Percentiles rank a stretch among this genome's conserved stretches.
Evolutionary conservation across 495 filamentous ascomycete species (phyloP).

Genomic region (Podospora bellae-mahoneyi): DNA sequence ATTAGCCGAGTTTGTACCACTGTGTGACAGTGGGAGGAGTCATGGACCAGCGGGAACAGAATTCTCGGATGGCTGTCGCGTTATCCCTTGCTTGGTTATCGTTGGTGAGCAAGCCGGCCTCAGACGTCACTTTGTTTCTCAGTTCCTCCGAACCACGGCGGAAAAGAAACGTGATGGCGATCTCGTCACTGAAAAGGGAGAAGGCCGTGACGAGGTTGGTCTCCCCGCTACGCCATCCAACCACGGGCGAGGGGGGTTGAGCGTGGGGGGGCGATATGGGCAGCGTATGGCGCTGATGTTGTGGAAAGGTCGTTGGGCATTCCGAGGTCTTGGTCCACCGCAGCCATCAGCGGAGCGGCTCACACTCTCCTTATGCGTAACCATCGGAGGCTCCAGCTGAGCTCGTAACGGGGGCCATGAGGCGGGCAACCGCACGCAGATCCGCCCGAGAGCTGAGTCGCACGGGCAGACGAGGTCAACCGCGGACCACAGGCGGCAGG

Average conservation of each 20-base stretch:
- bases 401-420: conserved; percentile 10
- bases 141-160: background rate
- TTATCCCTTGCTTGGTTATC: background rate
- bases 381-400: conserved; percentile 13
- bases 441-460: conserved; percentile 14
- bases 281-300: background rate
- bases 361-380: background rate
- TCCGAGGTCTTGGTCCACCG: background rate
- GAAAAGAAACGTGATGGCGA: background rate
- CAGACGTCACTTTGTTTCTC: background rate
- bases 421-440: conserved; percentile 9
- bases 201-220: background rate
- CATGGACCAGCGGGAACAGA: background rate
- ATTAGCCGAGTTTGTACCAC: background rate
- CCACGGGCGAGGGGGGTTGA: background rate
- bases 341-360: background rate
- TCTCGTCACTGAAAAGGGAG: background rate
- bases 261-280: background rate
- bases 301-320: background rate
- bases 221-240: background rate
- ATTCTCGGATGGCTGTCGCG: background rate
- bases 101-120: background rate
- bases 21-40: background rate
- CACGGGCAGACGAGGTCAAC: conserved; percentile 2
- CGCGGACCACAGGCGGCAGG: background rate